phyloP scores from a whole-genome alignment of 345 rosid species.

The Camelina sativa region DNA sequence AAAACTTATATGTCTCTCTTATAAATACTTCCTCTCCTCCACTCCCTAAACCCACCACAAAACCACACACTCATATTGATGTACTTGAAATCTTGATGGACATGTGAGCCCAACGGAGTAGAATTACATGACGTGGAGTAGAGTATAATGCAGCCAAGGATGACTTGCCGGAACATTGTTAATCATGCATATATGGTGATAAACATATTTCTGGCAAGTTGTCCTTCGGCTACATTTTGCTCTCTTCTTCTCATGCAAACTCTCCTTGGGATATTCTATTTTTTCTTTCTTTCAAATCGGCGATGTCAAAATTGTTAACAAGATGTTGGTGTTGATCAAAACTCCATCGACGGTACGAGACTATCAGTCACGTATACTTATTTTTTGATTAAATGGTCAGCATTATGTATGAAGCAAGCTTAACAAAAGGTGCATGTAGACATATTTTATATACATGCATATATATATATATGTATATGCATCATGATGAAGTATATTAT shows the following conservation, averaged over 20 bases:
- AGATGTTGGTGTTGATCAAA: not conserved
- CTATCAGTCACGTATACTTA: not conserved
- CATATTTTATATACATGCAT: not conserved
- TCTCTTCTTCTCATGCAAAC: constrained; percentile 60
- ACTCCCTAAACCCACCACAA: constrained; percentile 30
- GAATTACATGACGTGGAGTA: constrained; percentile 48
- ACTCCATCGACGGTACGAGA: constrained; percentile 15
- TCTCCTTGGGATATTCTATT: constrained; percentile 21
- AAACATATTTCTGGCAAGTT: constrained; percentile 50
- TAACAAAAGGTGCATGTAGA: not conserved
- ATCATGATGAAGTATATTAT: not conserved
- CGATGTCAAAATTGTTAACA: not conserved
- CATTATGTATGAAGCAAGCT: not conserved
- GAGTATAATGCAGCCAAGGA: constrained; percentile 70
- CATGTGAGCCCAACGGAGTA: constrained; percentile 30
- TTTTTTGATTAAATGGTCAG: not conserved
- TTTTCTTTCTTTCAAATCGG: not conserved
- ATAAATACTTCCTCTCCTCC: constrained; percentile 37
- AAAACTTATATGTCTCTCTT: constrained; percentile 24
- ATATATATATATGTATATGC: not conserved
- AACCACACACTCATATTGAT: not conserved
- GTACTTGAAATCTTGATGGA: not conserved
- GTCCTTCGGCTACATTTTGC: constrained; percentile 57
- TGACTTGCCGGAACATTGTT: constrained; percentile 55
- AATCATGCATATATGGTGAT: constrained; percentile 5